Evolutionary conservation across 164 flowering plant species (phyloP), one percentile per base, ranked within the genome.

Genomic region (Macadamia tetraphylla): DNA sequence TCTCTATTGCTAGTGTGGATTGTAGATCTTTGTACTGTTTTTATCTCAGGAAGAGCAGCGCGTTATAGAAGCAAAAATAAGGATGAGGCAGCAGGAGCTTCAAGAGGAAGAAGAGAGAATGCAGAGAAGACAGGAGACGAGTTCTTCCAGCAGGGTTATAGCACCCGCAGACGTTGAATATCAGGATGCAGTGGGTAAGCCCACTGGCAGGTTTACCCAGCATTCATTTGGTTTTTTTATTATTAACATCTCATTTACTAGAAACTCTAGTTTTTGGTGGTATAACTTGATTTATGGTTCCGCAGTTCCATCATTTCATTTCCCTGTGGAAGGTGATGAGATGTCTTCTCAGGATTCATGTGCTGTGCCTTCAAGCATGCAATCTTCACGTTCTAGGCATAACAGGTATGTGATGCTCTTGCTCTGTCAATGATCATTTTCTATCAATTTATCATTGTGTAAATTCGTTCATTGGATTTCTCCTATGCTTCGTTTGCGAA

Each of bases 1-100:
- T 48, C 48, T 68, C 15, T 30, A 7, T 13, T 43, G 11, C 15
- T 60, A 4, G 29, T 60, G 6, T 49, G 29, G 55, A 29, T 32
- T 29, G 17, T 30, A 18, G 5, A 43, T 59, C 29, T 59, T 10
- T 13, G 30, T 29, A 6, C 42, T 32, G 18, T 62, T 65, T n/a
- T 70, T 49, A 32, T 58, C 40, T 66, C 67, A 95, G 99, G 99
- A 95, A 83, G 99, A 95, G 71, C 98, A 92, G 67, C 82, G 87
- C 68, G 97, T 95, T 69, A 95, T 95, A 73, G 99, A 95, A 83
- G 99, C 99, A 13, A 86, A 91, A 83, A 94, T 94, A 71, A 83
- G 97, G 75, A 94, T 92, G 83, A 80, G 86, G 62, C 91, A 85
- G 72, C 89, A 89, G 66, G 98, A 94, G 75, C 77, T 89, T 65